Conservation (phyloP, 192 early-diverging fungal genomes). For the Coemansia sp. region DNA sequence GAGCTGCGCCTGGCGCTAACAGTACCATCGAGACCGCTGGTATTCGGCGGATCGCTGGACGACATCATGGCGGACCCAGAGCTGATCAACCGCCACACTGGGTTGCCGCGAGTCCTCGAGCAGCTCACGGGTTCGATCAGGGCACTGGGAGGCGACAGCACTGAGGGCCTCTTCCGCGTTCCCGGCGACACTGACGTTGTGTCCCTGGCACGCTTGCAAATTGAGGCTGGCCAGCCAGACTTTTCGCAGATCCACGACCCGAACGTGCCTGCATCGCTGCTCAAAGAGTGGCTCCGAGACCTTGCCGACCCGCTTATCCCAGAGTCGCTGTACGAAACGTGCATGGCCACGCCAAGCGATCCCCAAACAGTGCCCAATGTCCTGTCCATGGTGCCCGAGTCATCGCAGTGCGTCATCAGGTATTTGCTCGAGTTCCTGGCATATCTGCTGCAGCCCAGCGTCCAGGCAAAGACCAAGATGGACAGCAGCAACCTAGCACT, state of each 20-base stretch:
- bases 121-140: slow-evolving; percentile 77
- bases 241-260: slow-evolving; percentile 79
- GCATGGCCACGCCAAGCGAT: slow-evolving; percentile 69
- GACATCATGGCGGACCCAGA: slow-evolving; percentile 71
- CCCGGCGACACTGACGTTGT: slow-evolving; percentile 91
- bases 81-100: slow-evolving; percentile 34
- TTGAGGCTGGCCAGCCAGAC: slow-evolving; percentile 84
- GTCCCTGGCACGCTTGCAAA: slow-evolving; percentile 68
- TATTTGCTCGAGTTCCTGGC: slow-evolving; percentile 85
- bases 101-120: slow-evolving; percentile 80
- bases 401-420: slow-evolving; percentile 61
- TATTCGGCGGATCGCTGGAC: slow-evolving; percentile 90
- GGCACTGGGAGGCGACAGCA: slow-evolving; percentile 71
- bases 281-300: slow-evolving; percentile 95
- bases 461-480: slow-evolving; percentile 89
- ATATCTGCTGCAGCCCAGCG: slow-evolving; percentile 71
- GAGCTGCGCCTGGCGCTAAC: slow-evolving; percentile 67
- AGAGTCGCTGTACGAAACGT: slow-evolving; percentile 73
- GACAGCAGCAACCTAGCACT: slow-evolving; percentile 87
- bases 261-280: slow-evolving; percentile 86
- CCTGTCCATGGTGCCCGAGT: slow-evolving; percentile 30
- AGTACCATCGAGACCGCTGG: slow-evolving; percentile 80
- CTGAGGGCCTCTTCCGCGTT: slow-evolving; percentile 97
- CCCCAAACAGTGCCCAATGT: slow-evolving; percentile 59
- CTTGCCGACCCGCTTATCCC: slow-evolving; percentile 90